phyloP scores from a whole-genome alignment of 2,329 filamentous ascomycete species.

The Berkeleyomyces basicola region DNA sequence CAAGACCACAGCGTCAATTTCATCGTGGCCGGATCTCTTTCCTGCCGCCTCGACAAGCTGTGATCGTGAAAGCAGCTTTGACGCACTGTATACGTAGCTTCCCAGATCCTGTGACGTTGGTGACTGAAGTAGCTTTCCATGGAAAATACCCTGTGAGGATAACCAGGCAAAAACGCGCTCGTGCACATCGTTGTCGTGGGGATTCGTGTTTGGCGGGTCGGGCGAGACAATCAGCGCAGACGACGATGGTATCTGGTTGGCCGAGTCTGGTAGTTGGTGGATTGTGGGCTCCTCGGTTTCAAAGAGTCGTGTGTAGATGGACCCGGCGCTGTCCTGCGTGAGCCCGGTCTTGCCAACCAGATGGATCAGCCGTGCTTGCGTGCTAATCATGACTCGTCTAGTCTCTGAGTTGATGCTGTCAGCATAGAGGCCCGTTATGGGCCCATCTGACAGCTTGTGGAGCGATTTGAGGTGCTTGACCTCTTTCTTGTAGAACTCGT shows the following conservation, averaged over 20 bases:
- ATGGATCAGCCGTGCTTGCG: constrained; percentile 62
- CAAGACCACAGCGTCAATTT: constrained; percentile 63
- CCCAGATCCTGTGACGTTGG: constrained; percentile 48
- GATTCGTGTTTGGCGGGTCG: constrained; percentile 40
- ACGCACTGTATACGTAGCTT: constrained; percentile 57
- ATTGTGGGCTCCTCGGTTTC: constrained; percentile 67
- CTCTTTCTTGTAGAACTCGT: constrained; percentile 88
- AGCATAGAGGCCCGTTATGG: constrained; percentile 73
- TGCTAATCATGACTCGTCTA: constrained; percentile 64
- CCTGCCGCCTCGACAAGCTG: constrained; percentile 55
- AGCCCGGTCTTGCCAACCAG: constrained; percentile 62
- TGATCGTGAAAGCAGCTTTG: constrained; percentile 59
- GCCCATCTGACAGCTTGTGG: constrained; percentile 65
- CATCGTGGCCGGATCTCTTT: constrained; percentile 49
- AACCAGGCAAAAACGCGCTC: constrained; percentile 84
- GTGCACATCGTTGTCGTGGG: constrained; percentile 37
- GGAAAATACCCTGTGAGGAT: constrained; percentile 68
- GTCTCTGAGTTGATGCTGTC: constrained; percentile 60
- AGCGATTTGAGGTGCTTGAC: constrained; percentile 80
- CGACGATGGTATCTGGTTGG: constrained; percentile 19
- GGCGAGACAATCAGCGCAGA: constrained; percentile 64
- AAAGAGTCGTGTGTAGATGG: constrained; percentile 76
- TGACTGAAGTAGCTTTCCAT: constrained; percentile 57
- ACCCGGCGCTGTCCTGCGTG: constrained; percentile 62
- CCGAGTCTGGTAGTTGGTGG: constrained; percentile 40